Percentiles rank a stretch among this genome's conserved stretches.
Evolutionary conservation across 345 rosid species (phyloP).

Genomic region (Eucalyptus polybractea): DNA sequence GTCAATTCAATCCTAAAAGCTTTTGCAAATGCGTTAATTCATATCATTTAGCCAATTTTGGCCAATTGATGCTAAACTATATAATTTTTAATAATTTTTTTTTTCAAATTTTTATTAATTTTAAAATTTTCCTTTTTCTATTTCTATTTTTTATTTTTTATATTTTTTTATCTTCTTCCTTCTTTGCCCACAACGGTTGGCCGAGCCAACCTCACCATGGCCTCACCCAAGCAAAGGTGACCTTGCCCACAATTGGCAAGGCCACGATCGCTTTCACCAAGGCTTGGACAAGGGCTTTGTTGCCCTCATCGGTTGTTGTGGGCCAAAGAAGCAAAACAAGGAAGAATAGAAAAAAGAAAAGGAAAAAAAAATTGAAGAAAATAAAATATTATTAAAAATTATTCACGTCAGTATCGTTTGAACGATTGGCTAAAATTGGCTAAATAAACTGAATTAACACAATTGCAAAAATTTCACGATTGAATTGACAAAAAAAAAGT

Average conservation of each 20-base stretch:
- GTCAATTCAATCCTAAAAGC: rapidly evolving
- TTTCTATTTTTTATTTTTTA: rapidly evolving
- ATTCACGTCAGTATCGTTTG: rapidly evolving
- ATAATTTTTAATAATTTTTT: no score
- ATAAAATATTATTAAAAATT: no score
- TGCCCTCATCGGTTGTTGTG: no score
- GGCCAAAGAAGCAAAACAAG: no score
- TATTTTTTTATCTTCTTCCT: no score
- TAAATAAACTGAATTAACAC: rapidly evolving
- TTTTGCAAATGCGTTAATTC: no score
- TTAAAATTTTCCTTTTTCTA: rapidly evolving
- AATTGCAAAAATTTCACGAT: rapidly evolving
- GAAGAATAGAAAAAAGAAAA: no score
- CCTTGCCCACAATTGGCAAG: rapidly evolving
- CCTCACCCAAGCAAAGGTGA: no score
- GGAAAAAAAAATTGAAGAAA: rapidly evolving
- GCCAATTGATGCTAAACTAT: rapidly evolving
- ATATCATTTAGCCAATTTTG: rapidly evolving
- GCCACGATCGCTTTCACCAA: rapidly evolving
- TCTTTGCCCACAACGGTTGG: no score
- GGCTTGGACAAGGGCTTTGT: rapidly evolving
- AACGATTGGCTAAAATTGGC: rapidly evolving
- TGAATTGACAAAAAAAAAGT: no score
- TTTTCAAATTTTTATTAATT: no score
- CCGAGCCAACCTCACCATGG: no score